A percentile compares a stretch with the other conserved stretches of the same genome.
phyloP scores from a whole-genome alignment of 2,329 filamentous ascomycete species.

The Colletotrichum cuscutae region DNA sequence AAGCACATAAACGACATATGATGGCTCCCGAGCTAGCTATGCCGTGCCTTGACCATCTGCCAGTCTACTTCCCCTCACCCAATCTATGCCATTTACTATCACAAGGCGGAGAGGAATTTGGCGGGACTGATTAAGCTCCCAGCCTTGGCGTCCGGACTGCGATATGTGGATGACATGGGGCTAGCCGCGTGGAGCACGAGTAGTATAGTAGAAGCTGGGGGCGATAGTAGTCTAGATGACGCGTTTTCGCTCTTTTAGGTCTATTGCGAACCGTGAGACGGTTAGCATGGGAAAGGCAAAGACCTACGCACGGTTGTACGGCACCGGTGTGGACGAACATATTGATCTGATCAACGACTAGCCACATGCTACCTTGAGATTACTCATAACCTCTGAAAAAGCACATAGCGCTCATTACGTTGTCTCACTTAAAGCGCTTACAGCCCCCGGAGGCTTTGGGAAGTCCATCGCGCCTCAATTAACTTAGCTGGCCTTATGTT shows the following conservation, averaged over 20 bases:
- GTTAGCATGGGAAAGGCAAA: neutral
- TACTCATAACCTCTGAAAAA: neutral
- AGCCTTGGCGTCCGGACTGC: neutral
- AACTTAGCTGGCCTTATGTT: neutral
- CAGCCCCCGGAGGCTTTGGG: neutral
- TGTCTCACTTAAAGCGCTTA: neutral
- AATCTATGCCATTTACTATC: neutral
- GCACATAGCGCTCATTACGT: neutral
- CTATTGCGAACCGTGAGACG: neutral
- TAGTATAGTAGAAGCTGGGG: neutral
- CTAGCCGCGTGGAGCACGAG: neutral
- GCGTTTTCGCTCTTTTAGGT: neutral
- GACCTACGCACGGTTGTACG: constrained; percentile 18
- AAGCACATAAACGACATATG: neutral
- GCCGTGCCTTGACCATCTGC: neutral
- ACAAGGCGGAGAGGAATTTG: neutral
- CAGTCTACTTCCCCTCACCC: neutral
- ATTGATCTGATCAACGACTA: neutral
- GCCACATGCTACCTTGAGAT: neutral
- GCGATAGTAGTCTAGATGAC: constrained; percentile 8
- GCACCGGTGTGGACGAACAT: neutral
- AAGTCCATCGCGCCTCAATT: neutral
- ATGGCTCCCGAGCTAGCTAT: neutral
- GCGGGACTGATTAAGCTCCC: neutral
- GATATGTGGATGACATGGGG: neutral